Conservation (phyloP, 768 basidiomycete species). For the Crucibulum laeve region DNA sequence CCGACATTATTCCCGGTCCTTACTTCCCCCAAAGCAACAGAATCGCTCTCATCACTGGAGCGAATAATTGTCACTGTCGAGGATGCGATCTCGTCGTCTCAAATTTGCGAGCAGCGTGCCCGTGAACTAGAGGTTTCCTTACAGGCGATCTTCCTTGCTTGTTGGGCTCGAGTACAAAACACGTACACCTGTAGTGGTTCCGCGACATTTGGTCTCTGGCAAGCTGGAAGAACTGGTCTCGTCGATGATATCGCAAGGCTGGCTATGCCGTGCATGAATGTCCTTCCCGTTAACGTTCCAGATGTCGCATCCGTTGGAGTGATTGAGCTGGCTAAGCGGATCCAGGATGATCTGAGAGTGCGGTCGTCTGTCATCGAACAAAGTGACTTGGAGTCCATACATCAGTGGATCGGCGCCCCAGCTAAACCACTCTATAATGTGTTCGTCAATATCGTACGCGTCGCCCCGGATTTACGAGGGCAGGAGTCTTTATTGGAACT, state of each 20-base stretch:
- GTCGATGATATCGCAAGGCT: slow-evolving; percentile 28
- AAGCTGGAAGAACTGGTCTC: slow-evolving; percentile 35
- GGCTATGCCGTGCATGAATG: slow-evolving; percentile 42
- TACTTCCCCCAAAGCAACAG: neutral
- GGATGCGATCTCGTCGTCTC: slow-evolving; percentile 7
- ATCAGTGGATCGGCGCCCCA: slow-evolving; percentile 28
- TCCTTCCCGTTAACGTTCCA: slow-evolving; percentile 31
- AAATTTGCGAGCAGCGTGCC: slow-evolving; percentile 37
- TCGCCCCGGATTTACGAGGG: slow-evolving; percentile 18
- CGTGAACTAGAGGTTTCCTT: slow-evolving; percentile 27
- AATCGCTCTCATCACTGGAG: slow-evolving; percentile 3
- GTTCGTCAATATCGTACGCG: slow-evolving; percentile 37
- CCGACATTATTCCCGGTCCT: slow-evolving; percentile 21
- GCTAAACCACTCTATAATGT: slow-evolving; percentile 35
- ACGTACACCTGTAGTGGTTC: slow-evolving; percentile 17
- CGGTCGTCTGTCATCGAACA: slow-evolving; percentile 38
- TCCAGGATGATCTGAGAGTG: slow-evolving; percentile 29
- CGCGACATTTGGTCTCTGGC: slow-evolving; percentile 42
- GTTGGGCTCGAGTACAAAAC: slow-evolving; percentile 37
- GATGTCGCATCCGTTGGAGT: slow-evolving; percentile 10
- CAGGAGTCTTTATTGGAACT: slow-evolving; percentile 19
- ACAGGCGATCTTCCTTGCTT: slow-evolving; percentile 35
- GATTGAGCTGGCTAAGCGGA: slow-evolving; percentile 22
- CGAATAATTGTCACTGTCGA: slow-evolving; percentile 10
- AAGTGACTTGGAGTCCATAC: slow-evolving; percentile 28